Conservation (phyloP, 2,329 filamentous ascomycete genomes). For the Aspergillus brunneoviolaceus region DNA sequence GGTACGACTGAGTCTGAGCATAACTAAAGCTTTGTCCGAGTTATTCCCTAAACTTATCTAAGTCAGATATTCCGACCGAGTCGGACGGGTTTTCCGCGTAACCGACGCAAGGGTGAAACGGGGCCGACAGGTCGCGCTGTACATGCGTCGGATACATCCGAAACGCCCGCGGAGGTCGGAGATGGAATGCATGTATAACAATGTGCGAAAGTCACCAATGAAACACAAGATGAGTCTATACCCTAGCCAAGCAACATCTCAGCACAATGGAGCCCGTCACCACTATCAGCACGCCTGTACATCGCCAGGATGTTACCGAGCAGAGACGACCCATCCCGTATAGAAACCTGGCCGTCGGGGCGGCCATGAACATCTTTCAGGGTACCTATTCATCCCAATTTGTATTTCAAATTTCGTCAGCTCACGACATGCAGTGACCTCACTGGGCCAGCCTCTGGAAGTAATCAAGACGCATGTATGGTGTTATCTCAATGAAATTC, state of each 20-base stretch:
- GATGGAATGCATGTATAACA: too few species aligned
- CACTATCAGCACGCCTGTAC: not conserved
- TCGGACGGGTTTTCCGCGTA: too few species aligned
- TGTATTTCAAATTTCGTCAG: not conserved
- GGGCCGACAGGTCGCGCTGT: too few species aligned
- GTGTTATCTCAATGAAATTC: not conserved
- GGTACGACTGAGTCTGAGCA: too few species aligned
- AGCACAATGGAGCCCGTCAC: not conserved
- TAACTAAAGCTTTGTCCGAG: too few species aligned
- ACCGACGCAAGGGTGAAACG: too few species aligned
- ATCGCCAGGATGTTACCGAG: not conserved
- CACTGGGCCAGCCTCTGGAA: conserved; percentile 5
- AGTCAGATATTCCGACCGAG: too few species aligned
- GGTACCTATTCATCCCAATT: not conserved
- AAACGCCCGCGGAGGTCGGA: too few species aligned
- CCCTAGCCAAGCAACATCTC: not conserved
- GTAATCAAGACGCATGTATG: conserved; percentile 9
- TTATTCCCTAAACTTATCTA: too few species aligned
- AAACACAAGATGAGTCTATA: too few species aligned
- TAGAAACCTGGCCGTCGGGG: conserved; percentile 6
- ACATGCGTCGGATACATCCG: too few species aligned
- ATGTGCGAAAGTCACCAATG: too few species aligned
- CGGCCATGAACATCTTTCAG: conserved; percentile 8
- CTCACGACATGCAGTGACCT: not conserved
- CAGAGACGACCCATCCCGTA: conserved; percentile 8